Conservation (phyloP, 2,329 filamentous ascomycete genomes). For the Alternaria atra region DNA sequence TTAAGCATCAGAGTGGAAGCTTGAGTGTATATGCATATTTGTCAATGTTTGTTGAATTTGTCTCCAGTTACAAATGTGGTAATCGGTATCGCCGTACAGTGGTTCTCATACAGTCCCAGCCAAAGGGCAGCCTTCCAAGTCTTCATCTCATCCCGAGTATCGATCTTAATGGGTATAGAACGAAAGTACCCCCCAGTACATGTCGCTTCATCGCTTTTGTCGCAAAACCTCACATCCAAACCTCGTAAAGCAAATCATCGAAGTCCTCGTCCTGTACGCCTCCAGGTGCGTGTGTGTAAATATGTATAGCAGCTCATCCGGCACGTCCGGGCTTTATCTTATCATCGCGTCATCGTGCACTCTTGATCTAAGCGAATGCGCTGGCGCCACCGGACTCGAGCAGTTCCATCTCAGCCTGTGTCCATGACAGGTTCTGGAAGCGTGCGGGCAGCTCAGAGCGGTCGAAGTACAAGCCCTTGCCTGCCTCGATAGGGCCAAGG, state of each 20-base stretch:
- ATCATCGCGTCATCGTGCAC: conserved; percentile 20
- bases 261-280: conserved; percentile 17
- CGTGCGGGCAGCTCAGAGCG: conserved; percentile 84
- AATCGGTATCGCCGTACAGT: conserved; percentile 18
- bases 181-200: conserved; percentile 28
- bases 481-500: conserved; percentile 76
- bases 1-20: neutral
- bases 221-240: conserved; percentile 11
- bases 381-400: conserved; percentile 92
- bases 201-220: conserved; percentile 33
- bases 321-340: conserved; percentile 22
- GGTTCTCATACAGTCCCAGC: conserved; percentile 12
- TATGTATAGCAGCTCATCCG: conserved; percentile 32
- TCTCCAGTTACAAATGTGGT: conserved; percentile 20
- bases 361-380: conserved; percentile 58
- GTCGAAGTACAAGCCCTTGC: conserved; percentile 83
- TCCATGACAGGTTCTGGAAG: conserved; percentile 80
- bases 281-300: conserved; percentile 25
- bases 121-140: conserved; percentile 17
- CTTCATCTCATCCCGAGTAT: conserved; percentile 24
- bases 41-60: conserved; percentile 12
- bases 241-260: conserved; percentile 4
- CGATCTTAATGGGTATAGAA: conserved; percentile 43
- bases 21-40: neutral
- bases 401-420: conserved; percentile 88